Evolutionary conservation across 352 stramenopile genomes (phyloP), one percentile per base, ranked within the genome.

Genomic region (Pythium aquatile): DNA sequence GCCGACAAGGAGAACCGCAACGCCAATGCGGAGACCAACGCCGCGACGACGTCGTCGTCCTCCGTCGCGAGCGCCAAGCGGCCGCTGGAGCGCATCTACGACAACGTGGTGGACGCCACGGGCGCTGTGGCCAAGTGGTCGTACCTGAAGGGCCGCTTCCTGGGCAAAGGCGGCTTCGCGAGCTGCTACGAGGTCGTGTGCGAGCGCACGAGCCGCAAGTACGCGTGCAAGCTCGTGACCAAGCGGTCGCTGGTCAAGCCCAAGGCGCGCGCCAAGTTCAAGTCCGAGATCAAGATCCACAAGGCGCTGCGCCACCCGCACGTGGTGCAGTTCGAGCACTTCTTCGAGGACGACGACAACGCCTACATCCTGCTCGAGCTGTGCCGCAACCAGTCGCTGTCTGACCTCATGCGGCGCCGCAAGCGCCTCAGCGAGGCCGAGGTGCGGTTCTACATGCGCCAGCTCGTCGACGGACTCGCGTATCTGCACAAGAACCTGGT

Each of bases 261-360:
- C 55, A 91, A 98, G 72, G 96, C 97, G 17, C 91, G 94, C 71
- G 87, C 98, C 74, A 99, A 99, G 83, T 93, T 96, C 74, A 91
- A 85, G 40, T 97, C 93, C 17, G 97, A 99, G 73, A 99, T 99
- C 76, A 98, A 98, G 75, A 99, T 99, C 70, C 97, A 99, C 85
- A 91, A 97, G 58, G 90, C 85, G 26, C 85, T 99, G 55, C 89
- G 97, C 57, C 97, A 99, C 69, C 72, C 79, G 13, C 85, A 98
- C 58, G 79, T 99, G 61, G 98, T 98, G 28, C 88, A 98, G 68
- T 99, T 99, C 73, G 96, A 99, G 55, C 96, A 98, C 59, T 99
- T 98, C 73, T 99, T 99, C 75, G 97, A 99, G 70, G 97, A 99
- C 75, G 77, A 88, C 26, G 83, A 96, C 35, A 98, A 99, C 66